These are phyloP conservation scores for Penicillium sp. DNA, from an alignment of 2,329 filamentous ascomycete genomes.

Conservation along the genomic window DNA sequence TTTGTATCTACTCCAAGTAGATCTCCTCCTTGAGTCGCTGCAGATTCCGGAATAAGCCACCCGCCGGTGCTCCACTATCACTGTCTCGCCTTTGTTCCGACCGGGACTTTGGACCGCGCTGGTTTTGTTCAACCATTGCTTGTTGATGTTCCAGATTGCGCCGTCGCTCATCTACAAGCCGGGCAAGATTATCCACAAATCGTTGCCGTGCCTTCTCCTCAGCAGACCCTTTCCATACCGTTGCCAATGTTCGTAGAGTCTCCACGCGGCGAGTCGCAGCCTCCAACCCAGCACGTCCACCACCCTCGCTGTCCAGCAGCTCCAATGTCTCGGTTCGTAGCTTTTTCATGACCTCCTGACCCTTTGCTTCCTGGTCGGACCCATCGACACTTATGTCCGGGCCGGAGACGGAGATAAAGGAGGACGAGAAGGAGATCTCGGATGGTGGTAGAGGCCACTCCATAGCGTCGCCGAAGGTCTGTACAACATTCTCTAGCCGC, in stretches of 20 bases:
- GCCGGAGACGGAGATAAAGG: constrained; percentile 85
- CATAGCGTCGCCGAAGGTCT: constrained; percentile 92
- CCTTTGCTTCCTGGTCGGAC: constrained; percentile 79
- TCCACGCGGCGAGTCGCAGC: constrained; percentile 73
- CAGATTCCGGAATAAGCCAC: constrained; percentile 55
- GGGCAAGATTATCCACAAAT: constrained; percentile 79
- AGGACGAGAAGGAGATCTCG: constrained; percentile 78
- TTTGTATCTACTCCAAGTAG: constrained; percentile 46
- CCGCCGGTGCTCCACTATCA: constrained; percentile 43
- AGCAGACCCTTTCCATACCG: constrained; percentile 93
- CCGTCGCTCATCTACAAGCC: constrained; percentile 75
- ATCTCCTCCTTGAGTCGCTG: constrained; percentile 56
- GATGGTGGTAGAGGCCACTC: constrained; percentile 90
- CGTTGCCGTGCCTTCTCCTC: constrained; percentile 83
- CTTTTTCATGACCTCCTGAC: constrained; percentile 72
- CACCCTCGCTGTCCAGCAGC: constrained; percentile 60
- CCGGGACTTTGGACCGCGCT: constrained; percentile 19
- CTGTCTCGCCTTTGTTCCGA: constrained; percentile 28
- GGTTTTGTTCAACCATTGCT: constrained; percentile 20
- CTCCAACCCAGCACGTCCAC: constrained; percentile 63
- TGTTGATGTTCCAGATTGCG: constrained; percentile 46
- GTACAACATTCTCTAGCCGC: constrained; percentile 85
- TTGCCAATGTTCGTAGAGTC: constrained; percentile 70
- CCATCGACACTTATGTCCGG: constrained; percentile 69
- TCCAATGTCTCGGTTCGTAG: constrained; percentile 66